Conservation (phyloP, 78 protist species). For the Creolimax fragrantissima region DNA sequence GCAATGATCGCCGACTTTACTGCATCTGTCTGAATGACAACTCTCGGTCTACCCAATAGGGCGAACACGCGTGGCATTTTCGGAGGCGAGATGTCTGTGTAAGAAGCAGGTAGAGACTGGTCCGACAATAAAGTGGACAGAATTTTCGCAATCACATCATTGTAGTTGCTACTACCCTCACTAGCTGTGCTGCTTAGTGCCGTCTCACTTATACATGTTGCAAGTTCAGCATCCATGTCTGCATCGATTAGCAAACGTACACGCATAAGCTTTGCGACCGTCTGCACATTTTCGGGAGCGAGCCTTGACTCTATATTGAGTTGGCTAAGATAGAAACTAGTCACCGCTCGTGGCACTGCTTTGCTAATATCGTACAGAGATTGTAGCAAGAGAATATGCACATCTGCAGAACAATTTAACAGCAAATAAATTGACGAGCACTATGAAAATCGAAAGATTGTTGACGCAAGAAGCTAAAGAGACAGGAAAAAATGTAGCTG, state of each 20-base stretch:
- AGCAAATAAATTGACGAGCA: too few species aligned
- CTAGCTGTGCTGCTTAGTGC: neutral
- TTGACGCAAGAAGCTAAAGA: too few species aligned
- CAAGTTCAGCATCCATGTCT: neutral
- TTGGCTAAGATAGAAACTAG: neutral
- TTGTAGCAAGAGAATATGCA: neutral
- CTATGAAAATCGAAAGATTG: too few species aligned
- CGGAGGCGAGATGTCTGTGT: neutral
- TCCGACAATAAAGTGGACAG: neutral
- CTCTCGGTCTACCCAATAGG: neutral
- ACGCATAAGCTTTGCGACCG: neutral
- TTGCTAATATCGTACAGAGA: neutral
- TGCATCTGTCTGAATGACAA: neutral
- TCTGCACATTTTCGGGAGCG: neutral
- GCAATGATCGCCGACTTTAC: neutral
- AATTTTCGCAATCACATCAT: neutral
- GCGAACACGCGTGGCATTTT: neutral
- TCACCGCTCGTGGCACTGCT: neutral
- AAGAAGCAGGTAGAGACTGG: neutral
- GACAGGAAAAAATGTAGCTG: too few species aligned
- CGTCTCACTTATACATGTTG: neutral
- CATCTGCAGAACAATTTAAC: neutral
- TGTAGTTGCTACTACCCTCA: neutral
- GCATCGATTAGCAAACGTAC: neutral
- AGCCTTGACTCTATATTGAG: neutral